Percentiles rank a stretch among this genome's conserved stretches.
Evolutionary conservation across 208 protist species (phyloP).

Genomic region (Leptomonas pyrrhocoris): DNA sequence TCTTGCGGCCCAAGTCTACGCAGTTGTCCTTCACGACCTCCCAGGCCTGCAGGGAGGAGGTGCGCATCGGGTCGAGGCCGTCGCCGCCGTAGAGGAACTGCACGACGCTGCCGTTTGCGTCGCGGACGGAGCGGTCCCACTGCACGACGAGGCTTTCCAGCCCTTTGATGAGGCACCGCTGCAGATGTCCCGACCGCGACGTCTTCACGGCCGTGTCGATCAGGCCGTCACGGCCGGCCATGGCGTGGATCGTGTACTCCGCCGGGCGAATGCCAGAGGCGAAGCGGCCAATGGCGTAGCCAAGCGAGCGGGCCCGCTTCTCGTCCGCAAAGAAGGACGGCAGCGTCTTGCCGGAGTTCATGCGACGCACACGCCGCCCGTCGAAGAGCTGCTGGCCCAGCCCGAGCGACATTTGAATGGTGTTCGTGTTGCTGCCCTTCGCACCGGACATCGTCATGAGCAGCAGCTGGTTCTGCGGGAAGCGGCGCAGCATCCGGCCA

Average conservation of each 20-base stretch:
- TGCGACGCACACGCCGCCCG: constrained; percentile 96
- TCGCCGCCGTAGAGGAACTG: constrained; percentile 99
- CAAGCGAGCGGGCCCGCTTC: constrained; percentile 80
- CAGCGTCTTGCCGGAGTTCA: constrained; percentile 98
- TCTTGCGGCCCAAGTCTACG: constrained; percentile 60
- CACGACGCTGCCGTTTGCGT: constrained; percentile 94
- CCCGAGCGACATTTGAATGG: constrained; percentile 97
- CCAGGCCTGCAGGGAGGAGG: constrained; percentile 93
- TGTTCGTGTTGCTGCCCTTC: constrained; percentile 99
- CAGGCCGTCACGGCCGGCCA: constrained; percentile 99
- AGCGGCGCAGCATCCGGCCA: constrained; percentile 88
- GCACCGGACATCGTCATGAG: constrained; percentile 99
- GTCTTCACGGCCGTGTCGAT: constrained; percentile 99
- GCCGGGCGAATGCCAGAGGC: constrained; percentile 99
- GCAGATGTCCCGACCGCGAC: constrained; percentile 98
- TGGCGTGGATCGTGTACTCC: constrained; percentile 99
- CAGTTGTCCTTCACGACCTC: constrained; percentile 90
- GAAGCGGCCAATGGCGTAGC: constrained; percentile 95
- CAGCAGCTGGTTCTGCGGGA: constrained; percentile 98
- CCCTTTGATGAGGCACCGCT: constrained; percentile 98
- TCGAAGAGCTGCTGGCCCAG: constrained; percentile 99
- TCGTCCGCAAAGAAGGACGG: constrained; percentile 87
- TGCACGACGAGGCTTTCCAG: constrained; percentile 94
- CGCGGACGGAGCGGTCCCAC: constrained; percentile 96
- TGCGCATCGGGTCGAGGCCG: constrained; percentile 95